Conservation (phyloP, 805 yeast genomes). For the Cyberlindnera nakhonratchasimensis region DNA sequence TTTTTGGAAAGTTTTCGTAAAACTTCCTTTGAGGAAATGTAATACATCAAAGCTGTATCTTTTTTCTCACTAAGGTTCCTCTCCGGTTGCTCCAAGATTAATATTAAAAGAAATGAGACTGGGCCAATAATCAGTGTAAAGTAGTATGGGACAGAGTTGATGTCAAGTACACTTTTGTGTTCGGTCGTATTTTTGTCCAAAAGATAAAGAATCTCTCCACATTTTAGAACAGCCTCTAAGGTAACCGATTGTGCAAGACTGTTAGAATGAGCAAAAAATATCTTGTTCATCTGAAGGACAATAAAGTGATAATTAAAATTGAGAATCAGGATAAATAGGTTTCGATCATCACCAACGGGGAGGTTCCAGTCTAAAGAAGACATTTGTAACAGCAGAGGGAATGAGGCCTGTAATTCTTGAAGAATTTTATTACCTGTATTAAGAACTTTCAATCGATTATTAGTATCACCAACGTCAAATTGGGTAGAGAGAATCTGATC, state of each 20-base stretch:
- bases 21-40: neutral
- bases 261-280: conserved; percentile 15
- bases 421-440: conserved; percentile 26
- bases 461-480: conserved; percentile 34
- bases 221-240: conserved; percentile 20
- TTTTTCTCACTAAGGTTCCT: neutral
- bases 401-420: conserved; percentile 20
- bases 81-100: conserved; percentile 1
- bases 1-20: neutral
- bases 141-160: conserved; percentile 18
- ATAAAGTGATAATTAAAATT: conserved; percentile 27
- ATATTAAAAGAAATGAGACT: conserved; percentile 13
- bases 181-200: neutral
- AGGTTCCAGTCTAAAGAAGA: conserved; percentile 1
- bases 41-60: neutral
- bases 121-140: conserved; percentile 11
- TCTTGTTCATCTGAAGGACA: conserved; percentile 23
- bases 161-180: neutral
- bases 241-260: conserved; percentile 2
- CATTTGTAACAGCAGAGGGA: conserved; percentile 20
- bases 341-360: neutral
- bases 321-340: conserved; percentile 21
- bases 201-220: conserved; percentile 12
- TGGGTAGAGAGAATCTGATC: conserved; percentile 33
- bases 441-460: conserved; percentile 26